Base-by-base conservation (phyloP, 1,284 basidiomycete species). In the Naganishia liquefaciens region DNA sequence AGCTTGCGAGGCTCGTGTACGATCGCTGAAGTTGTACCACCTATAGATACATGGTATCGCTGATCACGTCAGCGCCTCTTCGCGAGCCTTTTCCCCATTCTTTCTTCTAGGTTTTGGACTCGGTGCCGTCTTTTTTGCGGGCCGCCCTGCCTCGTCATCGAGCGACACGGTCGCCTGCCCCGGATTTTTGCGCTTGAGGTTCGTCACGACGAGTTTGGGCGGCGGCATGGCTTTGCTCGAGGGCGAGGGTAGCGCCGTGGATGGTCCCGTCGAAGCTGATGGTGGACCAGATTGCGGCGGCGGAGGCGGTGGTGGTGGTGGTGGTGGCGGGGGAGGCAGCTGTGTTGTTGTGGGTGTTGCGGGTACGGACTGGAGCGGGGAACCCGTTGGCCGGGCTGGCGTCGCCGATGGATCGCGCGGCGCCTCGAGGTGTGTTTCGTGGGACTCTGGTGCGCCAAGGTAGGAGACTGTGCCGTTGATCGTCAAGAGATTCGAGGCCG, bases 101-200 rank as follows among this genome's bases (percentile, higher is more conserved):
- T 47, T 57, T 19, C 43, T 49, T 11, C 39, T 49, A 4, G 33
- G 27, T 19, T 60, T 60, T 2, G 57, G 57, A n/a, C 57, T 60
- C 23, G 57, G 57, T 5, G 57, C 57, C n/a, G 46, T 50, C 57
- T 60, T 60, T 50, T 60, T 60, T 33, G 57, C 39, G n/a, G 57
- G 57, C 23, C 57, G 57, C 47, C 19, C 33, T 10, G 46, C 57
- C 21, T 60, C 57, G 11, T 50, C 47, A n/a, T 60, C 57, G 15
- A 30, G 21, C 21, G 30, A 46, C 21, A 33, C 23, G 11, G n/a
- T 25, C 4, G 44, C 19, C 46, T 33, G 25, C 37, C 46, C 44
- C 23, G 37, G 46, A 60, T 60, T 60, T 37, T 60, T 60, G 33
- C 57, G 57, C 43, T 60, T 60, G 46, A 60, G 46, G 27, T 21